phyloP scores from a whole-genome alignment of 805 yeast species.

The Tetrapisispora phaffii region DNA sequence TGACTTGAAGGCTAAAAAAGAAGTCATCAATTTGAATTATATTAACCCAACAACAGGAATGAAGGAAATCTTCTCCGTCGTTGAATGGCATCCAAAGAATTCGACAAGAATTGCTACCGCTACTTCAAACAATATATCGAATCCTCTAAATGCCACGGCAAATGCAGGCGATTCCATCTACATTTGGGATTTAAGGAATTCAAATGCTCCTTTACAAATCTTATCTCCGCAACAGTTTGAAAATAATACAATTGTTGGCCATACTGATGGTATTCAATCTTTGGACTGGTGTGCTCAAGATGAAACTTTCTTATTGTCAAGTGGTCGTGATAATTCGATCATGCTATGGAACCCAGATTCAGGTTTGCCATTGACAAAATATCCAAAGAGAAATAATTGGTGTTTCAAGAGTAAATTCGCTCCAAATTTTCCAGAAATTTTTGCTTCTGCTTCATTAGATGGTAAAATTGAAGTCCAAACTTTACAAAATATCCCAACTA shows the following conservation, averaged over 20 bases:
- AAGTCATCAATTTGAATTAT: constrained; percentile 77
- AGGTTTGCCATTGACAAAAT: constrained; percentile 68
- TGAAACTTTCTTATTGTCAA: constrained; percentile 65
- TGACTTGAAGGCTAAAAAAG: constrained; percentile 83
- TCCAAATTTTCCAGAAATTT: constrained; percentile 76
- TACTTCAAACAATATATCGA: constrained; percentile 40
- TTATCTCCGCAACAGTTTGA: constrained; percentile 26
- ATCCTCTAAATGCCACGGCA: constrained; percentile 52
- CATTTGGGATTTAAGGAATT: constrained; percentile 90
- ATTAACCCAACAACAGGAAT: constrained; percentile 39
- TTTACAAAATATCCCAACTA: constrained; percentile 52
- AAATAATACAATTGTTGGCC: constrained; percentile 39
- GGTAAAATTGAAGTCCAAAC: constrained; percentile 75
- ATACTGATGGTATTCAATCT: constrained; percentile 77
- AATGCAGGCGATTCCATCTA: constrained; percentile 38
- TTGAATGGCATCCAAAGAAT: constrained; percentile 91
- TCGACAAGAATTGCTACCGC: constrained; percentile 85
- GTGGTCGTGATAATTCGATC: constrained; percentile 86
- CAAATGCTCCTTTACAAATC: constrained; percentile 76
- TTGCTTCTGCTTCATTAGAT: constrained; percentile 83
- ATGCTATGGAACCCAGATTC: constrained; percentile 81
- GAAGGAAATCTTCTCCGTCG: constrained; percentile 65
- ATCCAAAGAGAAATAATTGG: constrained; percentile 92
- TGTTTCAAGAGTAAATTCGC: constrained; percentile 82
- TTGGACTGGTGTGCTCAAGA: constrained; percentile 91